Evolutionary conservation across 2,329 filamentous ascomycete species (phyloP), one percentile per base, ranked within the genome.

Genomic region (Arthrobotrys megalospora): DNA sequence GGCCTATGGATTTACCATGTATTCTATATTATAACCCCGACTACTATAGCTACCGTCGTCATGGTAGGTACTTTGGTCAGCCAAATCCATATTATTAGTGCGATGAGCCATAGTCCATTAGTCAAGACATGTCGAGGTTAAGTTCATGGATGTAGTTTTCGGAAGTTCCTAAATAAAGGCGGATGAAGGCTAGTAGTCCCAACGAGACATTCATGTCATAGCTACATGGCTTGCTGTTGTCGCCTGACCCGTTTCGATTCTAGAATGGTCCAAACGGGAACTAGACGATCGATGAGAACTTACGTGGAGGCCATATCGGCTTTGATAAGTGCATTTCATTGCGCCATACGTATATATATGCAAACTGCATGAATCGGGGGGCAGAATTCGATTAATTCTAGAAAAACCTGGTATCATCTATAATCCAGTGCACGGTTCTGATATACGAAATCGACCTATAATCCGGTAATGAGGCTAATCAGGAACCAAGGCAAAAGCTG

Each of bases 361-460:
- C n/a, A n/a, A n/a, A 38, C 32, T 32, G 5, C 16, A 28, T n/a
- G 45, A 24, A 12, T 6, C 16, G 11, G 41, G 3, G 5, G 24
- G 24, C 2, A 28, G 24, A 28, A 28, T 28, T 28, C 24, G 5
- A n/a, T n/a, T n/a, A 19, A 55, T 16, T 55, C 19, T 21, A n/a
- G 16, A 19, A 4, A 43, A 43, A 58, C 12, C 52, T 58, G 3
- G 55, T 60, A 28, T 16, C 55, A n/a, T 41, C 36, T 60, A 43
- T 24, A 60, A 60, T 28, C 19, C 19, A 60, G 36, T 36, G 36
- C 34, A 60, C 36, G 55, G 34, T 32, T 60, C 36, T 58, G 52
- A 24, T 41, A 58, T 58, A 41, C 36, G 24, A 19, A 28, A 14
- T 19, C 16, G 36, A 32, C 24, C 36, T 43, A 60, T 60, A 28